Evolutionary conservation across 2,329 filamentous ascomycete genomes (phyloP), one percentile per base, ranked within the genome.

Genomic region (Gaeumannomyces sp.): DNA sequence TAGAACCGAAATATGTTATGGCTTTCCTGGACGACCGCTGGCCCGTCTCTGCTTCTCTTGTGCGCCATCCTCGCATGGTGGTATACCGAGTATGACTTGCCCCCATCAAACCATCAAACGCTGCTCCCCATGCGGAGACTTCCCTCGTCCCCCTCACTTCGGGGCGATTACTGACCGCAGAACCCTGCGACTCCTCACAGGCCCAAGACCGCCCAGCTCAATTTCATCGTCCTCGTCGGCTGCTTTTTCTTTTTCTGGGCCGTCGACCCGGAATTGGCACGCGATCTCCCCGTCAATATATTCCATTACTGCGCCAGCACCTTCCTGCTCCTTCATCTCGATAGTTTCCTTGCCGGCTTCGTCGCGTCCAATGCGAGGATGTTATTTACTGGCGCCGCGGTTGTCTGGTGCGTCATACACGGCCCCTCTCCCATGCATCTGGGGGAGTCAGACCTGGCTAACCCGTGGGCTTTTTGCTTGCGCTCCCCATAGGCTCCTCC

Each of bases 401-500:
- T 84, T 60, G 71, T 81, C 63, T 86, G 83, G 83, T 86, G 76
- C 57, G 66, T 61, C 28, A 7, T 33, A 5, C 5, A 1, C 25
- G 62, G 22, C 56, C 38, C 13, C 8, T 35, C 25, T 14, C 25
- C 14, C 8, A n/a, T 28, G 33, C 27, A 19, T 45, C 33, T 19
- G n/a, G 22, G 31, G 13, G 4, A 53, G 35, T 35, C 28, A 2
- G 13, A 5, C 27, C 28, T 59, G 31, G 56, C 60, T 62, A 27
- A 65, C 61, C 60, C 28, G 3, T 64, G 57, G 56, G 59, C 45
- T 64, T 53, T 45, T 28, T n/a, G 45, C 53, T 22, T n/a, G 45
- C 22, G 45, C 61, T 57, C 35, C 13, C 28, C 64, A 27, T 64
- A 95, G 92, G 92, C 84, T 97, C 67, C 82, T 93, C 66, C 90